A percentile compares a stretch with the other conserved stretches of the same genome.
These are phyloP conservation scores for Hanseniaspora mollemarum DNA, from an alignment of 805 yeast species.

Conservation along the genomic window DNA sequence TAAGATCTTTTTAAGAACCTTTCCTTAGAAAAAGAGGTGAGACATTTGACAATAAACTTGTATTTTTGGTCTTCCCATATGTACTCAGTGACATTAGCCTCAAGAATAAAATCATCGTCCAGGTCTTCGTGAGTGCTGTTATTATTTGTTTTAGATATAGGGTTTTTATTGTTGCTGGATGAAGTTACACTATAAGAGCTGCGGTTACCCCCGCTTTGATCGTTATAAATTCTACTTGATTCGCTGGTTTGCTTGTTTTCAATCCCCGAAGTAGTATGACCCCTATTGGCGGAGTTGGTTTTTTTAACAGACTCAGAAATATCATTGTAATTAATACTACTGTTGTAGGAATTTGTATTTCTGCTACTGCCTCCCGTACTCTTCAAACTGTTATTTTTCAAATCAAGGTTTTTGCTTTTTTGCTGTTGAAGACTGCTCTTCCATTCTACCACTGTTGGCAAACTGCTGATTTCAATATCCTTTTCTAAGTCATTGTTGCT, in stretches of 20 bases:
- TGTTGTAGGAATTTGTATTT: not conserved
- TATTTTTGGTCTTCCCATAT: conserved; percentile 75
- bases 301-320: not conserved
- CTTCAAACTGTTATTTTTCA: conserved; percentile 33
- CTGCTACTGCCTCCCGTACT: not conserved
- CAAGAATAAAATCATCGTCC: conserved; percentile 22
- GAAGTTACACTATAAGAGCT: conserved; percentile 13
- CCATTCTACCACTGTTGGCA: conserved; percentile 96
- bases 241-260: not conserved
- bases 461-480: conserved; percentile 52
- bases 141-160: not conserved
- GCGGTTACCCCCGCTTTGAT: not conserved
- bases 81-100: conserved; percentile 67
- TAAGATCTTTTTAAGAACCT: conserved; percentile 76
- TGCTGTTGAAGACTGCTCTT: conserved; percentile 79
- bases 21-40: conserved; percentile 52
- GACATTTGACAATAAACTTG: conserved; percentile 69
- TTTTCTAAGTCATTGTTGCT: conserved; percentile 44
- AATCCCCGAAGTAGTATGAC: not conserved
- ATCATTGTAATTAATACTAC: too few species aligned
- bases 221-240: not conserved
- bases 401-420: conserved; percentile 75
- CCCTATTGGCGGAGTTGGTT: not conserved
- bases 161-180: conserved; percentile 4
- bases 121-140: conserved; percentile 2